These are phyloP conservation scores for Osmanthus fragrans DNA, from an alignment of 257 asterid genomes.

Conservation along the genomic window DNA sequence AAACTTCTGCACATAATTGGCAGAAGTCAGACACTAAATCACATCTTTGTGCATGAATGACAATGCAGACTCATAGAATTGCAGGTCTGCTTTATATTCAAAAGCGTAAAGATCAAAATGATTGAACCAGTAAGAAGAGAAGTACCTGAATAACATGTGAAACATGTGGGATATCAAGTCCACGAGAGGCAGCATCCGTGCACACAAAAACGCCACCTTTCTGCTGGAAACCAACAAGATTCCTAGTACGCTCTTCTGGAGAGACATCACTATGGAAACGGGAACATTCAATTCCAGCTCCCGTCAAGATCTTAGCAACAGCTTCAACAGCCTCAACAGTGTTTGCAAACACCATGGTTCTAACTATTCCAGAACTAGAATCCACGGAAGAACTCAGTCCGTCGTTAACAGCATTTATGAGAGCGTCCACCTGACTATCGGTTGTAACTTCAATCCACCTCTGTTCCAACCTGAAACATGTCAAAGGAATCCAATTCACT, in stretches of 20 bases:
- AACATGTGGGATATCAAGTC: conserved; percentile 83
- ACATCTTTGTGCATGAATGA: background rate
- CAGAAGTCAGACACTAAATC: background rate
- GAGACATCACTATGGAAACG: conserved; percentile 77
- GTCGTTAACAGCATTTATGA: conserved; percentile 62
- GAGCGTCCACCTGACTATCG: conserved; percentile 77
- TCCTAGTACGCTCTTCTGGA: conserved; percentile 71
- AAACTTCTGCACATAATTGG: background rate
- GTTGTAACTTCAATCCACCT: conserved; percentile 81
- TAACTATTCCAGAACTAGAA: conserved; percentile 39
- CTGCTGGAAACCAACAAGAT: conserved; percentile 67
- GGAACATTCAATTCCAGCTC: conserved; percentile 63
- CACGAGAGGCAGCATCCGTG: conserved; percentile 99
- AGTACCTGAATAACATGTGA: conserved; percentile 94
- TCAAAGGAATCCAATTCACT: conserved; percentile 13
- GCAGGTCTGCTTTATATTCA: background rate
- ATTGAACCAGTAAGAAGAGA: background rate
- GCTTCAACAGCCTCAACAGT: conserved; percentile 95
- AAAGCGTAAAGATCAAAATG: background rate
- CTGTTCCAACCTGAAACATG: conserved; percentile 72
- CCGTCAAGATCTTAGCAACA: conserved; percentile 60
- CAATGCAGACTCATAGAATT: background rate
- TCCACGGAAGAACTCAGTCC: conserved; percentile 33
- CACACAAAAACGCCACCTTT: conserved; percentile 96
- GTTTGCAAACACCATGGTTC: conserved; percentile 96